Conservation (phyloP, 345 rosid genomes). For the Eucalyptus urophylla region DNA sequence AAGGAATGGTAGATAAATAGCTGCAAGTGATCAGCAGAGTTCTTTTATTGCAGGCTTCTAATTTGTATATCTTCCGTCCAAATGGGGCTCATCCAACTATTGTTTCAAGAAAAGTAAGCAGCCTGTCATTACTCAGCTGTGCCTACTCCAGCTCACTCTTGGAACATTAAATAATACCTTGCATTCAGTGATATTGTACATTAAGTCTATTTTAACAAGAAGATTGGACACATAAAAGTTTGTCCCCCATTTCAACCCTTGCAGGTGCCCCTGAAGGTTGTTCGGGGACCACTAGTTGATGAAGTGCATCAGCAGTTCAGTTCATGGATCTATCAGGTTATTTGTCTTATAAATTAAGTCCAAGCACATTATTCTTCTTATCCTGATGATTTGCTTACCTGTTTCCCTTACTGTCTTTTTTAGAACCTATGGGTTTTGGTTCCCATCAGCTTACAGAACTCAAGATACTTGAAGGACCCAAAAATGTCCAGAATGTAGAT, state of each 20-base stretch:
- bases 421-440: not conserved
- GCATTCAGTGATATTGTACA: not conserved
- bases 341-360: not conserved
- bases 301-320: slow-evolving; percentile 78
- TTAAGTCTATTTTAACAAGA: not conserved
- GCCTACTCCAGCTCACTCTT: not conserved
- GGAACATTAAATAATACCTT: not conserved
- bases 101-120: slow-evolving; percentile 38
- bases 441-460: not conserved
- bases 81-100: slow-evolving; percentile 20
- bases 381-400: not conserved
- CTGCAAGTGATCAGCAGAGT: not conserved
- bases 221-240: not conserved
- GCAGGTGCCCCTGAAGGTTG: slow-evolving; percentile 48
- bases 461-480: not conserved
- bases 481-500: not conserved
- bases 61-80: slow-evolving; percentile 79
- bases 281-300: slow-evolving; percentile 53
- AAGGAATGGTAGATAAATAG: not conserved
- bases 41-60: slow-evolving; percentile 29
- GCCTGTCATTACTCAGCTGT: not conserved
- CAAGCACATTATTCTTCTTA: not conserved
- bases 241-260: not conserved
- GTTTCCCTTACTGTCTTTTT: not conserved
- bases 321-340: slow-evolving; percentile 76